phyloP scores from a whole-genome alignment of 139 green algal genomes.

The Picochlorum sp. region DNA sequence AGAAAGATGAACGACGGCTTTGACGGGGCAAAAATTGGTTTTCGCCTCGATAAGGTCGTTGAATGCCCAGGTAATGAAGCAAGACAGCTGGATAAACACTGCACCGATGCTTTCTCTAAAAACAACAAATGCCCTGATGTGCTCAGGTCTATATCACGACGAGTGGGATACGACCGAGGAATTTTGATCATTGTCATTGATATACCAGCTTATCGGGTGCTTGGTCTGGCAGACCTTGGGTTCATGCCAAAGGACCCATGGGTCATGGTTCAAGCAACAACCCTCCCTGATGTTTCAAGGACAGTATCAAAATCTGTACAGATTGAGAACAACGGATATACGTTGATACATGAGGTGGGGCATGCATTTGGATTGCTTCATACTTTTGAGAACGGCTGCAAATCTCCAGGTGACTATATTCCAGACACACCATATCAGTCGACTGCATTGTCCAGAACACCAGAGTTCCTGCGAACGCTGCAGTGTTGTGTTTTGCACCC shows the following conservation, averaged over 20 bases:
- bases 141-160: neutral
- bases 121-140: slow-evolving; percentile 4
- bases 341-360: neutral
- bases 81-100: neutral
- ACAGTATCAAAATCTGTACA: neutral
- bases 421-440: slow-evolving; percentile 3
- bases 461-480: slow-evolving; percentile 1
- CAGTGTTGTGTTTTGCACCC: neutral
- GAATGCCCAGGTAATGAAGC: neutral
- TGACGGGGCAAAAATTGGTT: neutral
- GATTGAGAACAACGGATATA: slow-evolving; percentile 1
- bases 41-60: neutral
- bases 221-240: neutral
- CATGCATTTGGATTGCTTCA: neutral
- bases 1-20: slow-evolving; percentile 4
- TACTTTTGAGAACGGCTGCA: slow-evolving; percentile 3
- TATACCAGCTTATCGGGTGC: neutral
- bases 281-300: slow-evolving; percentile 1
- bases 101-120: neutral
- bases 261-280: neutral
- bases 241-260: neutral
- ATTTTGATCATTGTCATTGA: slow-evolving; percentile 2
- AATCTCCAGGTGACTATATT: slow-evolving; percentile 4
- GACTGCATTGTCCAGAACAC: neutral
- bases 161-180: neutral